Evolutionary conservation across 768 basidiomycete species (phyloP).

Genomic region (Boletus barrowsii): DNA sequence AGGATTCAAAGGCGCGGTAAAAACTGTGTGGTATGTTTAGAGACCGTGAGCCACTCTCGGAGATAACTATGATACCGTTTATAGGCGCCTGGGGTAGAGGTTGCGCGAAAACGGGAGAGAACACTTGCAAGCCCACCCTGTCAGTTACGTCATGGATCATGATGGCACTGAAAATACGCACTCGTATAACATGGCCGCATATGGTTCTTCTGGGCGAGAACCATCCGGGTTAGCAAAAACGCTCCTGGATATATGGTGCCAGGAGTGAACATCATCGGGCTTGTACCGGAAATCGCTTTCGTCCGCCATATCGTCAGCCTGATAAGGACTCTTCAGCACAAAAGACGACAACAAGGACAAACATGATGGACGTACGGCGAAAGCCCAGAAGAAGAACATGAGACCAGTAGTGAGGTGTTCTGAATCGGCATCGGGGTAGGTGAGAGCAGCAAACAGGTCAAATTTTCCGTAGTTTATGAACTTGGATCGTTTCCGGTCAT

Average conservation of each 20-base stretch:
- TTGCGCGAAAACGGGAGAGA: constrained; percentile 33
- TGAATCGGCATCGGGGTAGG: constrained; percentile 37
- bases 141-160: constrained; percentile 13
- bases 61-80: constrained; percentile 22
- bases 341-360: neutral
- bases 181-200: constrained; percentile 40
- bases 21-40: constrained; percentile 25
- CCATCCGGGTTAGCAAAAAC: constrained; percentile 28
- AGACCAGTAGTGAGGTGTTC: constrained; percentile 36
- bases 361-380: constrained; percentile 27
- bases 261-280: constrained; percentile 33
- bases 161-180: constrained; percentile 16
- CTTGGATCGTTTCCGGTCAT: constrained; percentile 32
- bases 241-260: constrained; percentile 32
- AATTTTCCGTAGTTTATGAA: constrained; percentile 39
- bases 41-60: neutral
- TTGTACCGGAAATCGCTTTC: constrained; percentile 35
- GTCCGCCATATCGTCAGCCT: constrained; percentile 39
- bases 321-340: constrained; percentile 1
- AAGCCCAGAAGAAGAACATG: constrained; percentile 39
- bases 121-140: constrained; percentile 23
- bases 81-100: constrained; percentile 36
- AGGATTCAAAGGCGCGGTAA: constrained; percentile 33
- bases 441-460: constrained; percentile 38
- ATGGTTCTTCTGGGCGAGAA: constrained; percentile 32